Evolutionary conservation across 2,329 filamentous ascomycete genomes (phyloP), one percentile per base, ranked within the genome.

Genomic region (Fusarium siculi): DNA sequence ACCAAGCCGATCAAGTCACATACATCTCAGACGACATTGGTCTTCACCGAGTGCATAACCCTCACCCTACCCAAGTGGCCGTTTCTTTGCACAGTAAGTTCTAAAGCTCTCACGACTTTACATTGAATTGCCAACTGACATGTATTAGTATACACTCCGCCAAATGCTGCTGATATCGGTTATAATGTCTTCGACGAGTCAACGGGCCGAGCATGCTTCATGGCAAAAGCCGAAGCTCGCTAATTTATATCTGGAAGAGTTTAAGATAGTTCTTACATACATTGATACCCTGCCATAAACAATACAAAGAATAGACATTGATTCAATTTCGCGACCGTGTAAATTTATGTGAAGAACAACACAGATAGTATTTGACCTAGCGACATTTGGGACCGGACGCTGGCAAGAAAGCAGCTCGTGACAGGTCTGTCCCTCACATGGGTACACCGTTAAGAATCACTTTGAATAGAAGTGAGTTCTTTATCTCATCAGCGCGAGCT

Each of bases 11-110:
- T 5, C 61, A 66, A 46, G 64, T 66, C 10, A 66, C 64, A 4
- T 66, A 66, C 15, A 66, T 66, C 32, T 66, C 64, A 4, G 64
- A 66, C 21, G 57, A 19, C 6, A 66, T 66, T 34, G 64, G 64
- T 5, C 23, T 66, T 7, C 64, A 66, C 30, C 64, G 64, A 1
- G 64, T 66, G 8, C 61, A 66, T 19, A 66, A 66, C 23, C 64
- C 61, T 12, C 64, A 66, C 7, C 64, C 64, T 16, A 66, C 61
- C 12, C 53, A 66, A 8, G 64, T 66, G 28, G 64, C 64, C 9
- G 52, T 66, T 9, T 66, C 64, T 9, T 12, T 66, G 6, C 64
- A 66, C 4, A 34, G 64, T 66, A 59, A 15, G 63, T 37, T 16
- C 18, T 3, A 3, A 9, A 10, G 0, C 5, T 5, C 15, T 4